Conservation (phyloP, 2,329 filamentous ascomycete genomes). For the Dactylonectria estremocensis region DNA sequence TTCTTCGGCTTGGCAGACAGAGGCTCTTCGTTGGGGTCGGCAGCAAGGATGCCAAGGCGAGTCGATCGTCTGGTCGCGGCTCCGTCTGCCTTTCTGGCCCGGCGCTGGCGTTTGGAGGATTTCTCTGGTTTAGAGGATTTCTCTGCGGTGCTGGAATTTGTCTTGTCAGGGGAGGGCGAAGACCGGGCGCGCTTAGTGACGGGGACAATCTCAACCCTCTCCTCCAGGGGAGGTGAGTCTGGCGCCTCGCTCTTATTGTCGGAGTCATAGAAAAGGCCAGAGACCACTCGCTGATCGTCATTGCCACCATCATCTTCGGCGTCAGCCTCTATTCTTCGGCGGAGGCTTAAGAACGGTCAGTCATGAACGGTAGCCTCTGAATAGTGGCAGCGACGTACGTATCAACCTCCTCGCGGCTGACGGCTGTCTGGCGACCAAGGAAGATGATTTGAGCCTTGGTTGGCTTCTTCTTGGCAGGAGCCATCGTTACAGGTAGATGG, state of each 20-base stretch:
- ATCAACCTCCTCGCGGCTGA: slow-evolving; percentile 27
- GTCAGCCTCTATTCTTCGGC: slow-evolving; percentile 31
- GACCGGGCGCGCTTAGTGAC: slow-evolving; percentile 25
- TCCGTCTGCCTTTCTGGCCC: not conserved
- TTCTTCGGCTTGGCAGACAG: not conserved
- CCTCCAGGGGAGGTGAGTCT: not conserved
- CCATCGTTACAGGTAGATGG: slow-evolving; percentile 28
- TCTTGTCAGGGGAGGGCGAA: not conserved
- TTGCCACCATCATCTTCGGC: no score
- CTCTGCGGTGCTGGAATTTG: not conserved
- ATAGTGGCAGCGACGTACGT: slow-evolving; percentile 22
- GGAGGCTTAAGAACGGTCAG: slow-evolving; percentile 29
- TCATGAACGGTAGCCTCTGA: no score
- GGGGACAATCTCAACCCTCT: not conserved
- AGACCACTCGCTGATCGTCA: slow-evolving; percentile 21
- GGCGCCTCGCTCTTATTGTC: slow-evolving; percentile 11
- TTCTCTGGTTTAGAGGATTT: slow-evolving; percentile 27
- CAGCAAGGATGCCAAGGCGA: slow-evolving; percentile 23
- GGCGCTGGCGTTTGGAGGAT: slow-evolving; percentile 33
- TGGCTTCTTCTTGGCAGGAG: slow-evolving; percentile 1
- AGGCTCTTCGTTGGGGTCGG: slow-evolving; percentile 7
- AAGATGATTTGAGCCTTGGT: slow-evolving; percentile 39
- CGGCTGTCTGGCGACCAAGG: slow-evolving; percentile 39
- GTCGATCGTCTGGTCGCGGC: slow-evolving; percentile 31
- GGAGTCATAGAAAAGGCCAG: slow-evolving; percentile 30